Evolutionary conservation across 257 asterid species (phyloP).

Genomic region (Salvia miltiorrhiza): DNA sequence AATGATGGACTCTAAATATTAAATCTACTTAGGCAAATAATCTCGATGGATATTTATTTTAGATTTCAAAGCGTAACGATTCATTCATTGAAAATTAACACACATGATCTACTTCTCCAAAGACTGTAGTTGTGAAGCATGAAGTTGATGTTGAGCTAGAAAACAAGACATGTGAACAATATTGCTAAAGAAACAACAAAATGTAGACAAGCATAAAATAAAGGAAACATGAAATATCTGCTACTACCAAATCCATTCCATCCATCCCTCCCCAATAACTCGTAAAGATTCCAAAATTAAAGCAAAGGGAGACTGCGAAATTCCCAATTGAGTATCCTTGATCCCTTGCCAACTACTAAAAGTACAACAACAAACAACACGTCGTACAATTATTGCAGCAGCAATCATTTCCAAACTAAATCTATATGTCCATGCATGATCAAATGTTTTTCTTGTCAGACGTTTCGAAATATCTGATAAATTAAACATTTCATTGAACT

Average conservation of each 20-base stretch:
- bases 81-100: background rate
- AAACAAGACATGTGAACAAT: background rate
- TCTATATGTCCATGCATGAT: background rate
- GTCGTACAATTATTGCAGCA: conserved; percentile 25
- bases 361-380: conserved; percentile 20
- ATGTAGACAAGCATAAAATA: background rate
- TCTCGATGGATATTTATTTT: background rate
- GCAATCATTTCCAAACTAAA: background rate
- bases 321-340: conserved; percentile 14
- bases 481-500: too few species aligned
- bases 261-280: background rate
- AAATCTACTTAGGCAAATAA: too few species aligned
- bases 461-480: too few species aligned
- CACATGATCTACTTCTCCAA: background rate
- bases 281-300: conserved; percentile 23
- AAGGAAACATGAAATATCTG: conserved; percentile 13
- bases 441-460: too few species aligned
- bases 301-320: conserved; percentile 23
- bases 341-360: conserved; percentile 9
- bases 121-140: background rate
- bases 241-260: background rate
- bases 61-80: background rate
- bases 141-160: background rate
- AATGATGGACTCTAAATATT: too few species aligned
- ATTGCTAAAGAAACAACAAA: background rate